A percentile compares a stretch with the other conserved stretches of the same genome.
These are phyloP conservation scores for Claviceps fusiformis DNA, from an alignment of 2,329 filamentous ascomycete genomes.

Conservation along the genomic window DNA sequence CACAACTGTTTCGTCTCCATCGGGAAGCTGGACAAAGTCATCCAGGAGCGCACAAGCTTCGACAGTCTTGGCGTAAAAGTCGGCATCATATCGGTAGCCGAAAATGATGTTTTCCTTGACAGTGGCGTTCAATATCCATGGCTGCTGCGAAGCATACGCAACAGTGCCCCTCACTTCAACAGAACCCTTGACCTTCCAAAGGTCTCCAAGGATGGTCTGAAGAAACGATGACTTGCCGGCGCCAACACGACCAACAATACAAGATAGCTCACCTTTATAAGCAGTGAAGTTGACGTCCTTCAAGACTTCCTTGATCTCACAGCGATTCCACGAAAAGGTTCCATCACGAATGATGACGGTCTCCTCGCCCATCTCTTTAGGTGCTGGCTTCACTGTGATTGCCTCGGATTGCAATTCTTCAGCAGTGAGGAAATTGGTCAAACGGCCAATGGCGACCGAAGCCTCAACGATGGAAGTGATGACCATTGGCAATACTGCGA, in stretches of 20 bases:
- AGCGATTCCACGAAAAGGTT: conserved; percentile 88
- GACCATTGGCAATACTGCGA: conserved; percentile 92
- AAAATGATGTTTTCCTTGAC: conserved; percentile 97
- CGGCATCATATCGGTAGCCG: conserved; percentile 82
- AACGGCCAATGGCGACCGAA: conserved; percentile 74
- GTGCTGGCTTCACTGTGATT: conserved; percentile 54
- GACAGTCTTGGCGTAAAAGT: conserved; percentile 88
- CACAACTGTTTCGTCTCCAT: conserved; percentile 92
- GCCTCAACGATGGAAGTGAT: conserved; percentile 95
- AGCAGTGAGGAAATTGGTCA: conserved; percentile 72
- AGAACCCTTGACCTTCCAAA: conserved; percentile 78
- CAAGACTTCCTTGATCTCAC: conserved; percentile 57
- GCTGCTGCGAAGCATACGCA: conserved; percentile 83
- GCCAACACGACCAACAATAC: conserved; percentile 88
- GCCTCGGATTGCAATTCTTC: conserved; percentile 86
- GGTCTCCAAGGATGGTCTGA: conserved; percentile 74
- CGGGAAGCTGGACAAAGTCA: conserved; percentile 83
- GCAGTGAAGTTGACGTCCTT: conserved; percentile 78
- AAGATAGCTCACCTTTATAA: conserved; percentile 85
- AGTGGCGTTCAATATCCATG: conserved; percentile 97
- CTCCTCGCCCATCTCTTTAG: conserved; percentile 69
- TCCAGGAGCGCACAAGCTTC: conserved; percentile 82
- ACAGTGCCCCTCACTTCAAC: conserved; percentile 70
- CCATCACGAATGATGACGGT: conserved; percentile 71
- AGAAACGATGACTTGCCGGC: conserved; percentile 89